Conservation (phyloP, 2,329 filamentous ascomycete species). For the Phoma herbarum region DNA sequence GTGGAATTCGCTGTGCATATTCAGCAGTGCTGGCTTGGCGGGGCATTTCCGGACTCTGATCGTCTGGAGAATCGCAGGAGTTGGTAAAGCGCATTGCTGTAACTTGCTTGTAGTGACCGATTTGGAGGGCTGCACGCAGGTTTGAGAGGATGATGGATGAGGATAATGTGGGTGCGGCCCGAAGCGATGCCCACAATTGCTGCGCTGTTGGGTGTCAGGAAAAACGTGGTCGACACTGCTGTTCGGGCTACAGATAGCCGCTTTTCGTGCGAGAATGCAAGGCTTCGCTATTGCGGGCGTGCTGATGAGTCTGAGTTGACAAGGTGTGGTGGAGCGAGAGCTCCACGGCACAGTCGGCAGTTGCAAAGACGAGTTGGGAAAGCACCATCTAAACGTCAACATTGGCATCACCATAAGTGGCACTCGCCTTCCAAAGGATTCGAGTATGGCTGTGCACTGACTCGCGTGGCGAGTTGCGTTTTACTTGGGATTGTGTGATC, state of each 20-base stretch:
- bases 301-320: neutral
- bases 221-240: conserved; percentile 1
- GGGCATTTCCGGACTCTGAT: conserved; percentile 10
- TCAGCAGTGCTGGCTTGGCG: conserved; percentile 16
- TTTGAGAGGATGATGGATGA: conserved; percentile 13
- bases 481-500: neutral
- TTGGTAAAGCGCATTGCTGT: conserved; percentile 2
- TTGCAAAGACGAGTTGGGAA: conserved; percentile 2
- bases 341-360: conserved; percentile 12
- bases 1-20: conserved; percentile 8
- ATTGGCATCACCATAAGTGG: conserved; percentile 5
- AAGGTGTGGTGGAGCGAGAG: neutral
- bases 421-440: neutral
- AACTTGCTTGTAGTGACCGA: conserved; percentile 2
- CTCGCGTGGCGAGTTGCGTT: neutral
- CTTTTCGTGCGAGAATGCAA: neutral
- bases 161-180: conserved; percentile 10
- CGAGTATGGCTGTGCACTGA: neutral
- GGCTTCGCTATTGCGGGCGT: conserved; percentile 1
- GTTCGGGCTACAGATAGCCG: conserved; percentile 3
- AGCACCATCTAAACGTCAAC: neutral
- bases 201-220: conserved; percentile 8
- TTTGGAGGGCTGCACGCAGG: conserved; percentile 11
- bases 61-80: conserved; percentile 13
- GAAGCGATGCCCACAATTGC: conserved; percentile 14